Conservation (phyloP, 108 stramenopile genomes). For the Cyclotella atomus region DNA sequence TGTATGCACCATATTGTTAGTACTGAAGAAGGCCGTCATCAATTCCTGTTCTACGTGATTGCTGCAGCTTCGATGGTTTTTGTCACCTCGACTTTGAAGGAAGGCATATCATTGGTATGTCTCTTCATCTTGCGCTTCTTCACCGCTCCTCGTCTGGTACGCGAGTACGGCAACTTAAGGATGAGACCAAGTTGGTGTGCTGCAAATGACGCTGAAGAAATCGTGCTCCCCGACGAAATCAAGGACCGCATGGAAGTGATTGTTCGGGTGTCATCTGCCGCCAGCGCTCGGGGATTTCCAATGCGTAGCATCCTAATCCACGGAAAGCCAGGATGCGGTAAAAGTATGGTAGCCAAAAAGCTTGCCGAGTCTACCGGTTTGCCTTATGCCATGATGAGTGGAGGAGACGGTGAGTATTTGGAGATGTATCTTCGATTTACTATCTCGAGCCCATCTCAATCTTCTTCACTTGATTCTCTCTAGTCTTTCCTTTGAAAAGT, state of each 20-base stretch:
- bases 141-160: slow-evolving; percentile 53
- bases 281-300: slow-evolving; percentile 54
- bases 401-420: slow-evolving; percentile 64
- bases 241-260: slow-evolving; percentile 38
- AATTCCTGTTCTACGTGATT: slow-evolving; percentile 49
- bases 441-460: too few species aligned
- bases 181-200: slow-evolving; percentile 4
- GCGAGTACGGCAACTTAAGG: slow-evolving; percentile 51
- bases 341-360: slow-evolving; percentile 84
- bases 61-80: slow-evolving; percentile 40
- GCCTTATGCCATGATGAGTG: slow-evolving; percentile 87
- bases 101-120: slow-evolving; percentile 43
- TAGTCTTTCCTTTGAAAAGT: slow-evolving; percentile 50
- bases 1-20: slow-evolving; percentile 40
- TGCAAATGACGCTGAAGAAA: slow-evolving; percentile 8
- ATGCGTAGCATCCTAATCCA: slow-evolving; percentile 79
- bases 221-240: slow-evolving; percentile 32
- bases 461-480: not conserved
- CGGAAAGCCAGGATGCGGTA: slow-evolving; percentile 86
- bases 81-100: slow-evolving; percentile 33
- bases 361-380: slow-evolving; percentile 71
- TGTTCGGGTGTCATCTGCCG: slow-evolving; percentile 37
- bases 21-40: slow-evolving; percentile 38
- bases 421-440: too few species aligned
- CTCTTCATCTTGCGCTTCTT: slow-evolving; percentile 34